Conservation (phyloP, 305 asterid genomes). For the Withania somnifera region DNA sequence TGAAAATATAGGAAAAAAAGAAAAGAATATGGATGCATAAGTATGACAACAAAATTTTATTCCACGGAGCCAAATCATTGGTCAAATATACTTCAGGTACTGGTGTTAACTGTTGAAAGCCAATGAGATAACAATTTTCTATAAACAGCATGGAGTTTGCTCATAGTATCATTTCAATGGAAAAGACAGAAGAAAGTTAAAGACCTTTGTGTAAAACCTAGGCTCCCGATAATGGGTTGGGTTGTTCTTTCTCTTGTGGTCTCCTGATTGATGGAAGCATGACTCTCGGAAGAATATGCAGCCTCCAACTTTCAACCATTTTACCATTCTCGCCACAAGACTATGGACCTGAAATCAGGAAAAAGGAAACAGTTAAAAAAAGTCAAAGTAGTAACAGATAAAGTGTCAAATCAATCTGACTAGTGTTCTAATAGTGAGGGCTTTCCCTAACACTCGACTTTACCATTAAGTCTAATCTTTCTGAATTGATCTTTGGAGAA, state of each 20-base stretch:
- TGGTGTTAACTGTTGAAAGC: background rate
- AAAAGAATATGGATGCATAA: background rate
- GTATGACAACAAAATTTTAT: background rate
- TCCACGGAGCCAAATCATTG: background rate
- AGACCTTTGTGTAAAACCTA: constrained; percentile 85
- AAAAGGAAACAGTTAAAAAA: background rate
- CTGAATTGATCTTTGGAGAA: background rate
- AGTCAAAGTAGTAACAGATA: background rate
- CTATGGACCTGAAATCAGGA: constrained; percentile 48
- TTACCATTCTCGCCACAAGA: constrained; percentile 62
- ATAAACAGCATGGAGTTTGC: background rate
- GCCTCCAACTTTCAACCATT: constrained; percentile 95
- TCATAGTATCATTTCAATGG: background rate
- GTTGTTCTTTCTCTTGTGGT: constrained; percentile 71
- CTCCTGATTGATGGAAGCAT: constrained; percentile 95
- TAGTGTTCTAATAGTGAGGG: background rate
- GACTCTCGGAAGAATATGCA: constrained; percentile 87
- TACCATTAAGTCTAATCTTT: background rate
- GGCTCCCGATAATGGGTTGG: constrained; percentile 98
- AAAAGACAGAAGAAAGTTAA: background rate
- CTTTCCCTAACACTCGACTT: background rate
- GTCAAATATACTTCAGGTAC: background rate
- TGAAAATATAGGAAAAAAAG: background rate
- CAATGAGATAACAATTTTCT: background rate
- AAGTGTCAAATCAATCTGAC: background rate